Evolutionary conservation across 2,329 filamentous ascomycete species (phyloP), one percentile per base, ranked within the genome.

Genomic region (Arthrobotrys iridis): DNA sequence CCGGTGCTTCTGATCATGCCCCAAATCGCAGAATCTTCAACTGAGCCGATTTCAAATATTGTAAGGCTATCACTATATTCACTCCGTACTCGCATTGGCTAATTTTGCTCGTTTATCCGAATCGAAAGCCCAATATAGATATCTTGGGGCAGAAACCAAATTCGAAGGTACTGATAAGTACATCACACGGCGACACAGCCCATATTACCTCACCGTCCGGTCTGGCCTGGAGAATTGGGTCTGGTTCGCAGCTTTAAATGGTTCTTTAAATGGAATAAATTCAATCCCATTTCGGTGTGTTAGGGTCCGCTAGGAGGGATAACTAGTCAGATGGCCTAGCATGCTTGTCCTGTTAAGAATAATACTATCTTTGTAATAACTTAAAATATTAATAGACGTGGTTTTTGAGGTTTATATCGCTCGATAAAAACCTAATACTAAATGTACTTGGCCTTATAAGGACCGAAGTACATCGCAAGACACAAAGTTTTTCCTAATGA

Each of bases 121-220:
- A 33, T 20, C 4, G 11, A 45, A 2, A 75, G 71, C 71, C 71
- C 3, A 64, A 63, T 59, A 68, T 75, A 22, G 67, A 64, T 28
- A 26, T 63, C 28, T 11, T 50, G n/a, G 45, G 33, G 7, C 22
- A 48, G 13, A 62, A 10, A 11, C 18, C 43, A 8, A 37, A 20
- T 13, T 37, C 71, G 3, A 64, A 43, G 26, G 18, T 68, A 3
- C 48, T 75, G 20, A 68, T 75, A 30, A 75, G 71, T 37, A 75
- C 71, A n/a, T n/a, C 71, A 8, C 71, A 75, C 24, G 71, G 71
- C 0, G 71, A 75, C 30, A 75, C 71, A 3, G 18, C 71, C 26
- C 71, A 75, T n/a, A 75, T 75, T 20, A 75, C 71, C 6, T 75
- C 71, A 3, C 63, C 71, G 10, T 75, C 63, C 1, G 63, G 71